phyloP scores from a whole-genome alignment of 495 filamentous ascomycete genomes.

The Penicillium subrubescens region DNA sequence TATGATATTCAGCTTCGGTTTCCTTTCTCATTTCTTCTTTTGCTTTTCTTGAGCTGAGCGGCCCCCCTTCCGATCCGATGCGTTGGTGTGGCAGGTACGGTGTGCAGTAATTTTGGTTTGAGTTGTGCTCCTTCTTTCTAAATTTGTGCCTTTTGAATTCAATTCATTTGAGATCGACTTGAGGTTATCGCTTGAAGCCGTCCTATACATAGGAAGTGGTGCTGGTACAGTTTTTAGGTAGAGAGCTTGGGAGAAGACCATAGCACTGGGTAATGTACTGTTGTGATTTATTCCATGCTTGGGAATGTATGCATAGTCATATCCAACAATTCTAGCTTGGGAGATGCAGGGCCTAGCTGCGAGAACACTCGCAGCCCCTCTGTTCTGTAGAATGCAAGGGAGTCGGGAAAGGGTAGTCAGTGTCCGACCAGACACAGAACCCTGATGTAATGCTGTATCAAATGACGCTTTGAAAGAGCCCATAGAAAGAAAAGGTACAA shows the following conservation, averaged over 20 bases:
- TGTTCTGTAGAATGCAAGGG: background rate
- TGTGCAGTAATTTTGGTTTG: background rate
- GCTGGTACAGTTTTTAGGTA: background rate
- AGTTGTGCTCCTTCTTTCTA: background rate
- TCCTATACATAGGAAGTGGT: background rate
- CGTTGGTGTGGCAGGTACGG: background rate
- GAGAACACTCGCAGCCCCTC: background rate
- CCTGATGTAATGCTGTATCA: constrained; percentile 18
- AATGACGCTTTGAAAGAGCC: constrained; percentile 14
- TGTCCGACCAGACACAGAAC: constrained; percentile 2
- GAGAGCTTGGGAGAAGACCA: background rate
- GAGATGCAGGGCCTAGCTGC: background rate
- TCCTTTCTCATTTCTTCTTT: background rate
- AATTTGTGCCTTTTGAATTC: too few relatives aligned
- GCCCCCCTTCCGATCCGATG: background rate
- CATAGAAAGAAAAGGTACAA: constrained; percentile 8
- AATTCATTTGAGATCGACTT: background rate
- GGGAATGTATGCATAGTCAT: constrained; percentile 4
- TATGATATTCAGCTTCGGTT: background rate
- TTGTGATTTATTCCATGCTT: background rate
- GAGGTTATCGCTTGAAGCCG: background rate
- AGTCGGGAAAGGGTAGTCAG: background rate
- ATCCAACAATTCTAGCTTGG: constrained; percentile 16
- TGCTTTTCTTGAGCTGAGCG: background rate
- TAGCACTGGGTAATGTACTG: background rate